These are phyloP conservation scores for Trichoderma pleuroti DNA, from an alignment of 2,329 filamentous ascomycete species.

Conservation along the genomic window DNA sequence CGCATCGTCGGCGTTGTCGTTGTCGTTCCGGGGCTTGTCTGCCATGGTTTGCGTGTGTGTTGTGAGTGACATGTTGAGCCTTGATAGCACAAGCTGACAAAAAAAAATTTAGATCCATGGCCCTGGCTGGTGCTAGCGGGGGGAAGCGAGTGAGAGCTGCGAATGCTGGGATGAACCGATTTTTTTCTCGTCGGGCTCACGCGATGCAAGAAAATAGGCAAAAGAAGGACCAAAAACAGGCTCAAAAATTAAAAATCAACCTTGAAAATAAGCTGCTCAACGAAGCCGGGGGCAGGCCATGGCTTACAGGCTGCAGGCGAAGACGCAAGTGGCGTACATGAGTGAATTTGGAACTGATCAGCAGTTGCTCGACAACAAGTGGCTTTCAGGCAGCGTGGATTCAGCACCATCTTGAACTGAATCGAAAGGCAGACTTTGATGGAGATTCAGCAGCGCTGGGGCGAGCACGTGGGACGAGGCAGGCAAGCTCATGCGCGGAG, in stretches of 20 bases:
- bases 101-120: background rate
- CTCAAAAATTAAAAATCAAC: slow-evolving; percentile 10
- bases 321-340: background rate
- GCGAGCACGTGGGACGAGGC: slow-evolving; percentile 14
- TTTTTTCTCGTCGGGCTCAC: background rate
- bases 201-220: background rate
- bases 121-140: background rate
- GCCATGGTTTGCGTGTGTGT: slow-evolving; percentile 18
- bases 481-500: slow-evolving; percentile 16
- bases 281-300: background rate
- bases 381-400: background rate
- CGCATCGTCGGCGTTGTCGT: background rate
- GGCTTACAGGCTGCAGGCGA: background rate
- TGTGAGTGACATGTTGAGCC: slow-evolving; percentile 20
- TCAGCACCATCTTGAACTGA: background rate
- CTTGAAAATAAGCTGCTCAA: slow-evolving; percentile 9
- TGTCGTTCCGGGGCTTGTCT: background rate
- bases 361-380: background rate
- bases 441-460: background rate
- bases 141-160: background rate
- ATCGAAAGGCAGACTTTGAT: background rate
- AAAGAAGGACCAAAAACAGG: background rate
- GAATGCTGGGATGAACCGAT: background rate
- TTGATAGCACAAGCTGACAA: background rate
- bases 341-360: slow-evolving; percentile 11